phyloP scores from a whole-genome alignment of 495 filamentous ascomycete genomes.

The Tricharina praecox region DNA sequence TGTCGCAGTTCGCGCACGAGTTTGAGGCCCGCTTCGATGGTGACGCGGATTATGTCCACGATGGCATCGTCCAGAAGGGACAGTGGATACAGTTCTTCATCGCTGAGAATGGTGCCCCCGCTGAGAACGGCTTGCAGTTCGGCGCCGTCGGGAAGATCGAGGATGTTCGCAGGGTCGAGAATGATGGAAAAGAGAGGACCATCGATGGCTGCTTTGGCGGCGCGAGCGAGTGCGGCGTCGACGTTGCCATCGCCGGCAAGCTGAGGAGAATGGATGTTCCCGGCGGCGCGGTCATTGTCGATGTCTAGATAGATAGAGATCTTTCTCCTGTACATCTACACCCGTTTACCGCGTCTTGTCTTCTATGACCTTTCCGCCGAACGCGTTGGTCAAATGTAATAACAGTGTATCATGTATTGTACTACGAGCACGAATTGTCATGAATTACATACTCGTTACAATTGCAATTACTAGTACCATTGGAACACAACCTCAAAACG shows the following conservation, averaged over 20 bases:
- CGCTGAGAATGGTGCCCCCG: constrained; percentile 3
- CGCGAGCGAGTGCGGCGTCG: constrained; percentile 17
- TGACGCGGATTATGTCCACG: background rate
- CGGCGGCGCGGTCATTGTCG: constrained; percentile 13
- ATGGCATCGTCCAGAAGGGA: constrained; percentile 14
- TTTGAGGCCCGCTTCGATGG: constrained; percentile 19
- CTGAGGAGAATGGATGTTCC: constrained; percentile 20
- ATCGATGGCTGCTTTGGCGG: constrained; percentile 24
- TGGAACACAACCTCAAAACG: too few relatives aligned
- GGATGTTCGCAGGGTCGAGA: constrained; percentile 1
- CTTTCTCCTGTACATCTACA: too few relatives aligned
- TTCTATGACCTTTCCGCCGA: too few relatives aligned
- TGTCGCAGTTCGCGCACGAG: constrained; percentile 11
- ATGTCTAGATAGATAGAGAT: too few relatives aligned
- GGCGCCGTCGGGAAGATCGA: constrained; percentile 18
- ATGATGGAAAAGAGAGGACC: constrained; percentile 5
- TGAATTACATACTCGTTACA: too few relatives aligned
- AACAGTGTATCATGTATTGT: too few relatives aligned
- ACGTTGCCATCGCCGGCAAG: constrained; percentile 11
- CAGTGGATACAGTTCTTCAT: constrained; percentile 23
- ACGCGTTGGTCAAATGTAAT: too few relatives aligned
- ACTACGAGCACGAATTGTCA: too few relatives aligned
- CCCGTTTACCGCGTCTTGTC: too few relatives aligned
- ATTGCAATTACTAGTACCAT: too few relatives aligned
- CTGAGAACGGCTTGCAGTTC: constrained; percentile 10